Conservation (phyloP, 2,329 filamentous ascomycete species). For the Penicillium corylophilum region DNA sequence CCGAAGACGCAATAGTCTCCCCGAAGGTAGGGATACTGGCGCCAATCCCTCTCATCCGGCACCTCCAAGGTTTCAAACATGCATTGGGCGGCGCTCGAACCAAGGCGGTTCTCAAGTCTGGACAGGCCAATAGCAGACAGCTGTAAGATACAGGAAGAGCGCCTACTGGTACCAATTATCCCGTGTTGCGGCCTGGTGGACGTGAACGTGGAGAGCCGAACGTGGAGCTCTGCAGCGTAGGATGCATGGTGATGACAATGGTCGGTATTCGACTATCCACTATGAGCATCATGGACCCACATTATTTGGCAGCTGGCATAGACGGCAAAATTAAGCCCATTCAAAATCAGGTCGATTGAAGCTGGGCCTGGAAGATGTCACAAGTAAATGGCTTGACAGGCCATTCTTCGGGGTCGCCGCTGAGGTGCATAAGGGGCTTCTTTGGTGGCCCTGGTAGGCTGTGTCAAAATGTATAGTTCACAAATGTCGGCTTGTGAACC, state of each 20-base stretch:
- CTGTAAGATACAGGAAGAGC: background rate
- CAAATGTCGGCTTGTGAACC: background rate
- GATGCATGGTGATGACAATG: constrained; percentile 10
- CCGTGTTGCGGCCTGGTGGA: constrained; percentile 6
- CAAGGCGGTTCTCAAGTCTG: background rate
- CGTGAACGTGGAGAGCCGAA: constrained; percentile 13
- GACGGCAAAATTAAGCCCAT: background rate
- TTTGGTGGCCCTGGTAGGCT: background rate
- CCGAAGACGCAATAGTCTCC: background rate
- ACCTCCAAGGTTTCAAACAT: constrained; percentile 1
- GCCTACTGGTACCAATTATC: background rate
- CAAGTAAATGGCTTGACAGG: background rate
- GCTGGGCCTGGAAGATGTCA: background rate
- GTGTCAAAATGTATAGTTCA: background rate
- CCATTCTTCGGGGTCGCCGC: constrained; percentile 9
- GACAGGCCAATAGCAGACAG: constrained; percentile 1
- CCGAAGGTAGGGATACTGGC: background rate
- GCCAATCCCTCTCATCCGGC: background rate
- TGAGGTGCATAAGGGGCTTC: background rate
- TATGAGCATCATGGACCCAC: constrained; percentile 5
- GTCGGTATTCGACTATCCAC: constrained; percentile 6
- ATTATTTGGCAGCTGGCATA: background rate
- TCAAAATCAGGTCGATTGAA: background rate
- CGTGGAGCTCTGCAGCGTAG: background rate
- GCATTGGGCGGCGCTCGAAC: constrained; percentile 1